phyloP scores from a whole-genome alignment of 257 asterid species.

The Orobanche coerulescens region DNA sequence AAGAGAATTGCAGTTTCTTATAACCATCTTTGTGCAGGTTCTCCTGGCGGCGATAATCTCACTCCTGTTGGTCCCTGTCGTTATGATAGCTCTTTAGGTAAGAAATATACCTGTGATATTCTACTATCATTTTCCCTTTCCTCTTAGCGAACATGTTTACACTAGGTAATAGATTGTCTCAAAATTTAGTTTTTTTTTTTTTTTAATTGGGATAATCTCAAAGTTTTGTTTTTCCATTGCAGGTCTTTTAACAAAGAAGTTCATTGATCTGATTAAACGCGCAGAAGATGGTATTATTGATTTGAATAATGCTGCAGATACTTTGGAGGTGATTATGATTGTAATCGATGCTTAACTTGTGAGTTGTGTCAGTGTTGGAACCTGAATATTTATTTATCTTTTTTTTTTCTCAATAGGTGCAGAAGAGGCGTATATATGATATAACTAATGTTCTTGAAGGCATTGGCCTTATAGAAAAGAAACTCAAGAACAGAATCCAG shows the following conservation, averaged over 20 bases:
- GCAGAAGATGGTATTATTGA: conserved; percentile 97
- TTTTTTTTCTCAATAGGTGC: conserved; percentile 59
- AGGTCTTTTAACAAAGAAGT: conserved; percentile 94
- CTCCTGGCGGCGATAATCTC: conserved; percentile 67
- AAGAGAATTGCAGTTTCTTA: conserved; percentile 13
- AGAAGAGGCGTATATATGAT: conserved; percentile 93
- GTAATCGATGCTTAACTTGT: conserved; percentile 20
- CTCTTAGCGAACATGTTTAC: not conserved
- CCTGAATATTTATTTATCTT: conserved; percentile 24
- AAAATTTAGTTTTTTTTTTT: not conserved
- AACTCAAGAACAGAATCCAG: conserved; percentile 88
- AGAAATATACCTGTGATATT: conserved; percentile 1
- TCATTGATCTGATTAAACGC: conserved; percentile 77
- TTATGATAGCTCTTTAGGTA: conserved; percentile 95
- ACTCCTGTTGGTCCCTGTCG: conserved; percentile 92
- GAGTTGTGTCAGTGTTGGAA: conserved; percentile 13
- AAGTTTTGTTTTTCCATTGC: conserved; percentile 18
- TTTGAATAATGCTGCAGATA: conserved; percentile 89
- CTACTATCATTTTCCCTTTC: not conserved
- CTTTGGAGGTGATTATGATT: conserved; percentile 85
- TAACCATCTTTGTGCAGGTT: conserved; percentile 48
- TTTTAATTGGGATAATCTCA: not conserved
- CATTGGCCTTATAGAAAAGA: conserved; percentile 94
- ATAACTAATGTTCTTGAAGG: conserved; percentile 97
- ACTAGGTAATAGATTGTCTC: not conserved